Conservation (phyloP, 495 filamentous ascomycete species). For the Choiromyces venosus region DNA sequence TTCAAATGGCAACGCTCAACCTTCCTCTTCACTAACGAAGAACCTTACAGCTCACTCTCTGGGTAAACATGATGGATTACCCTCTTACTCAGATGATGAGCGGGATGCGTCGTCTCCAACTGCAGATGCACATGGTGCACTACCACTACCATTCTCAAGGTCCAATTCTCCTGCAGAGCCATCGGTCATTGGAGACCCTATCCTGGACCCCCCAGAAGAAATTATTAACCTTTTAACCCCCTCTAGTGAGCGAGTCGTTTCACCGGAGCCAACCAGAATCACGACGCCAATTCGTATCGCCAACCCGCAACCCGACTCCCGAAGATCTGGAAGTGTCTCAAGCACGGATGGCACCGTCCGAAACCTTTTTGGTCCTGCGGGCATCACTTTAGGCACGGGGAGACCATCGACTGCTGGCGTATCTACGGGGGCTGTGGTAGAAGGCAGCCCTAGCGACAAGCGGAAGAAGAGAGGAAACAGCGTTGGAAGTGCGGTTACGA, state of each 20-base stretch:
- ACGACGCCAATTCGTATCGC: background rate
- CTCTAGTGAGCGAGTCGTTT: background rate
- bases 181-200: background rate
- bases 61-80: slow-evolving; percentile 10
- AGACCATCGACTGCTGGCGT: slow-evolving; percentile 28
- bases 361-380: slow-evolving; percentile 23
- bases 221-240: background rate
- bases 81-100: slow-evolving; percentile 31
- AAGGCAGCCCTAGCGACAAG: slow-evolving; percentile 2
- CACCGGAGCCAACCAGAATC: background rate
- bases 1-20: background rate
- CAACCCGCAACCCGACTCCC: background rate
- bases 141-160: background rate
- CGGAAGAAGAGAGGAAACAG: slow-evolving; percentile 9
- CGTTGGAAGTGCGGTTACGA: background rate
- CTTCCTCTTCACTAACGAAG: background rate
- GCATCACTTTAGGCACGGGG: slow-evolving; percentile 24
- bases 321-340: slow-evolving; percentile 24
- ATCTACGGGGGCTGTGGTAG: slow-evolving; percentile 19
- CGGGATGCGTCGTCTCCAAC: background rate
- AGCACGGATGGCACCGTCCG: slow-evolving; percentile 24
- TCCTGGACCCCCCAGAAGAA: background rate
- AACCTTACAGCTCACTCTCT: background rate
- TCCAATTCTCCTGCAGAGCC: background rate
- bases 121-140: background rate